Evolutionary conservation across 805 yeast genomes (phyloP).

Genomic region (Saccharomycopsis schoenii): DNA sequence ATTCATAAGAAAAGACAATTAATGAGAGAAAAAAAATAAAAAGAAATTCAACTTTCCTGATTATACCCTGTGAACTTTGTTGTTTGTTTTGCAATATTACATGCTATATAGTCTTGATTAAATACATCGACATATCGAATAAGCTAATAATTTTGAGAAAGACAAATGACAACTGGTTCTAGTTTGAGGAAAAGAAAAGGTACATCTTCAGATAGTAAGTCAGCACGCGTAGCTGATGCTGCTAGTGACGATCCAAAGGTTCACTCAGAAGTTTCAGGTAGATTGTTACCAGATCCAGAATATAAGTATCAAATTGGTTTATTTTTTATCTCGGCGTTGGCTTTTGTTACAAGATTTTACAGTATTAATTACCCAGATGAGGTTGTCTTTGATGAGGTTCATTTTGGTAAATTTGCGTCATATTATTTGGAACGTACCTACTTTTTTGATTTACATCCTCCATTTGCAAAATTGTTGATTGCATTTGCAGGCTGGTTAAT

Average conservation of each 20-base stretch:
- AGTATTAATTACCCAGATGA: constrained; percentile 55
- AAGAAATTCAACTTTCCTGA: neutral
- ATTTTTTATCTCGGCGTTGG: constrained; percentile 49
- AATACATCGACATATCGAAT: neutral
- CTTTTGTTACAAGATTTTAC: constrained; percentile 58
- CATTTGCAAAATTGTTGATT: constrained; percentile 87
- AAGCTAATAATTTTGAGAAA: neutral
- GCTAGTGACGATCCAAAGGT: neutral
- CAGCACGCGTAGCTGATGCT: neutral
- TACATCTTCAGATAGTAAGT: neutral
- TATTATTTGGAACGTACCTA: constrained; percentile 35
- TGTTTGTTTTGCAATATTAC: neutral
- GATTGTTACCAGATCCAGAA: constrained; percentile 22
- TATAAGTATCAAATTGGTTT: constrained; percentile 39
- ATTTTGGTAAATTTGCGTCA: constrained; percentile 43
- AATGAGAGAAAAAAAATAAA: neutral
- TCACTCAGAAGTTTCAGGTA: neutral
- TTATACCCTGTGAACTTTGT: neutral
- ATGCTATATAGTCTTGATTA: neutral
- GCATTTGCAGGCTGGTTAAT: constrained; percentile 83
- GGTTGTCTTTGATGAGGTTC: constrained; percentile 83
- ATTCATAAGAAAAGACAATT: neutral
- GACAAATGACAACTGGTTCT: neutral
- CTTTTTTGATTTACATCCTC: constrained; percentile 96
- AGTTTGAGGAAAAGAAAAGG: constrained; percentile 1